Conservation (phyloP, 345 rosid genomes). For the Populus pruinosa region DNA sequence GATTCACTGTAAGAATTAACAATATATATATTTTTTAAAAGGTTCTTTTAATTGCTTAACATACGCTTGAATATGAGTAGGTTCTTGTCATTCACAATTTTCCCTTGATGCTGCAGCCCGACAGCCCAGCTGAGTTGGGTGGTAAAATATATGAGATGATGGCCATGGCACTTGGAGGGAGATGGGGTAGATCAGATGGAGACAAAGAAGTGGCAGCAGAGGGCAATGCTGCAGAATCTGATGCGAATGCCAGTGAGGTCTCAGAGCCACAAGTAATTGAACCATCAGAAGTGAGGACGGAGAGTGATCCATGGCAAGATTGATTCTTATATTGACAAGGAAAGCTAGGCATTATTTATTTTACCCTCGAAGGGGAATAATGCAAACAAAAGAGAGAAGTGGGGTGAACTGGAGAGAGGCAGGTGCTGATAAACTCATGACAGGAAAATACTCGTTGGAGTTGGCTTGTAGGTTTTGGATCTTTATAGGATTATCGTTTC, state of each 20-base stretch:
- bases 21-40: not conserved
- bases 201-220: constrained; percentile 26
- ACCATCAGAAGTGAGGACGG: constrained; percentile 86
- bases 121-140: constrained; percentile 91
- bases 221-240: constrained; percentile 30
- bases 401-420: not conserved
- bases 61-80: not conserved
- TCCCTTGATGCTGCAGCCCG: constrained; percentile 59
- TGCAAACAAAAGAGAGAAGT: not conserved
- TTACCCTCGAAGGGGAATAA: not conserved
- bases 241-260: constrained; percentile 15
- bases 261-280: constrained; percentile 66
- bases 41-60: not conserved
- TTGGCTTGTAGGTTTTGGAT: not conserved
- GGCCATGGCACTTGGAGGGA: constrained; percentile 96
- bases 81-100: not conserved
- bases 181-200: constrained; percentile 87
- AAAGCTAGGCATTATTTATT: not conserved
- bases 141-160: constrained; percentile 97
- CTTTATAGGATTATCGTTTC: not conserved
- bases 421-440: not conserved
- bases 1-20: constrained; percentile 67
- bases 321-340: not conserved
- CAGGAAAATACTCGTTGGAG: not conserved
- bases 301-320: constrained; percentile 90